Base-by-base conservation (phyloP, 1,284 basidiomycete genomes). In the Rhodofomes roseus region DNA sequence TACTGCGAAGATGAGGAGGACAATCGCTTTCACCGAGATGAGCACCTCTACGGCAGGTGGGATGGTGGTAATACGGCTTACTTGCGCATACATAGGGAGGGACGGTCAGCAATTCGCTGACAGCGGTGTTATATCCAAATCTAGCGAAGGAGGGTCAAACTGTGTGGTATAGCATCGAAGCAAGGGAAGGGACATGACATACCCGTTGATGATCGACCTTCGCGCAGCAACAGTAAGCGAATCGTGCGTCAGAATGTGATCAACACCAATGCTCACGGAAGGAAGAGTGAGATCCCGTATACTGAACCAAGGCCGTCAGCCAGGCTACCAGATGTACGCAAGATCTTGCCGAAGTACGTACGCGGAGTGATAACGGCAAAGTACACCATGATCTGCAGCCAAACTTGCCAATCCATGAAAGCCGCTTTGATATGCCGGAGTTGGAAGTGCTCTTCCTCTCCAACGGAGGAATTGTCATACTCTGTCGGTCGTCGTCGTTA, bases 31-130 rank as follows among this genome's bases (percentile, higher is more conserved):
- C 16, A 4, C 37, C 7, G 3, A 39, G 9, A 31, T 50, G 31
- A 5, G 9, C 55, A 23, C 89, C 89, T 76, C n/a, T 29, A 8
- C 22, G 6, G 9, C 9, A 12, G 29, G 25, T 53, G 16, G 59
- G 18, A 29, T 20, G 16, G 20, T 16, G 39, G 31, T 22, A 31
- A 39, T 18, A 72, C 87, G 87, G 0, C 81, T 61, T 65, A 86
- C 85, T 82, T 0, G 85, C 84, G 57, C 81, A 75, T 29, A 85
- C 70, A 66, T 90, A 90, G 18, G 87, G 84, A 0, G 89, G 89
- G 0, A 90, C 81, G 0, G 87, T 89, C 29, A 90, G 77, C 1
- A 91, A 76, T 65, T 90, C 85, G 60, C 81, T 85, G 61, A 86
- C 76, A 0, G 85, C 73, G 2, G 82, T 74, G 12, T 75, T 71